Conservation (phyloP, 352 stramenopile genomes). For the Phytophthora chlamydospora region DNA sequence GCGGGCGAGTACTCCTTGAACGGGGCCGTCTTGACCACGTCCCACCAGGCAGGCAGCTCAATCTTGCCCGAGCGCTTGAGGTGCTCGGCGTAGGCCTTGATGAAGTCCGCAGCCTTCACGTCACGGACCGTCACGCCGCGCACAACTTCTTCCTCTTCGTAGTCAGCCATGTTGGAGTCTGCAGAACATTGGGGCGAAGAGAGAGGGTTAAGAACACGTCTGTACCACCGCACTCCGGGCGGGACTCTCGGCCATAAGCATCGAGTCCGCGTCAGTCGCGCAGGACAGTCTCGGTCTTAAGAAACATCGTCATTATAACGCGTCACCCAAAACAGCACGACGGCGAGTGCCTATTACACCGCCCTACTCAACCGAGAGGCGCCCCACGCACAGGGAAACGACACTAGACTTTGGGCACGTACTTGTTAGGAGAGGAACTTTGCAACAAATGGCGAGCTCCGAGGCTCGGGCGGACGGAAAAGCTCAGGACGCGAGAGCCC, state of each 20-base stretch:
- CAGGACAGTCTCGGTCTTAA: slow-evolving; percentile 93
- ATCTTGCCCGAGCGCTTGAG: slow-evolving; percentile 99
- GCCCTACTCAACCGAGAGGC: slow-evolving; percentile 5
- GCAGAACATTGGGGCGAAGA: slow-evolving; percentile 11
- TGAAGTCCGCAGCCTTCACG: slow-evolving; percentile 97
- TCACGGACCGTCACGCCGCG: slow-evolving; percentile 97
- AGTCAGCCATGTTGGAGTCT: slow-evolving; percentile 89
- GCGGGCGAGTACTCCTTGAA: slow-evolving; percentile 98
- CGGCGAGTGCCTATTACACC: slow-evolving; percentile 8
- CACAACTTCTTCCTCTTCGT: slow-evolving; percentile 66
- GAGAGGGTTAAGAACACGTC: slow-evolving; percentile 88
- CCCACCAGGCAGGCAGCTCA: slow-evolving; percentile 97
- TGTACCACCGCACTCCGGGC: slow-evolving; percentile 84
- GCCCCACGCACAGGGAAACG: slow-evolving; percentile 30
- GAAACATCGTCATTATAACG: slow-evolving; percentile 68
- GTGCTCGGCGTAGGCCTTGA: slow-evolving; percentile 98
- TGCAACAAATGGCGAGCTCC: slow-evolving; percentile 76
- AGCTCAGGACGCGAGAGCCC: slow-evolving; percentile 6
- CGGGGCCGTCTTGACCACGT: slow-evolving; percentile 98
- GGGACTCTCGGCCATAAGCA: slow-evolving; percentile 27
- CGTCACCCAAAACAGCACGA: slow-evolving; percentile 37
- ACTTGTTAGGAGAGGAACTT: slow-evolving; percentile 88
- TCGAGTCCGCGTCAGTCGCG: slow-evolving; percentile 53
- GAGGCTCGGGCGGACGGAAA: background rate
- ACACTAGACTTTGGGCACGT: slow-evolving; percentile 42